Evolutionary conservation across 192 early-diverging fungal species (phyloP).

Genomic region (Entophlyctis helioformis): DNA sequence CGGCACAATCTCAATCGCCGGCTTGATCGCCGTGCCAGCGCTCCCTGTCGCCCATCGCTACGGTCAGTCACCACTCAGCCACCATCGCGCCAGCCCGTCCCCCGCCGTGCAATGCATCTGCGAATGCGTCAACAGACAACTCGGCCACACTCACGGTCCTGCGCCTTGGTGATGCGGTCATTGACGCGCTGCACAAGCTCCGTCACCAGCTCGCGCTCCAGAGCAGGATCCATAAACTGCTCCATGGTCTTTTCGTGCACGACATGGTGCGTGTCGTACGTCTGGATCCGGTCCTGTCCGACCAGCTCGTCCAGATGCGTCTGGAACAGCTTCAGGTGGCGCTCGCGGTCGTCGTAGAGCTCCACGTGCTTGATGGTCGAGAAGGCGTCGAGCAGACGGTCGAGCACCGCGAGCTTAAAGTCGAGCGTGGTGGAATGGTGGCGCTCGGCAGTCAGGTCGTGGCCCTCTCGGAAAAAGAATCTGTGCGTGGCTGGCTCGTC

Average conservation of each 20-base stretch:
- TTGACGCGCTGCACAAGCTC: slow-evolving; percentile 29
- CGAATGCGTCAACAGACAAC: too few species aligned
- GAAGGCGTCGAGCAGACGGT: slow-evolving; percentile 12
- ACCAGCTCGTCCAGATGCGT: background rate
- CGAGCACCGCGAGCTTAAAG: slow-evolving; percentile 31
- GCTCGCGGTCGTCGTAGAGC: slow-evolving; percentile 30
- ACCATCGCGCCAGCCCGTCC: too few species aligned
- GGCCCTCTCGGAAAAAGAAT: slow-evolving; percentile 26
- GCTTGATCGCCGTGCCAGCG: too few species aligned
- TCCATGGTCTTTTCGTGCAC: slow-evolving; percentile 9
- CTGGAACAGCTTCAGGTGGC: slow-evolving; percentile 28
- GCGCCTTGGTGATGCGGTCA: slow-evolving; percentile 18
- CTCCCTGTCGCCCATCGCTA: too few species aligned
- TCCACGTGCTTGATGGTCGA: slow-evolving; percentile 17
- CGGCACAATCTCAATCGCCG: too few species aligned
- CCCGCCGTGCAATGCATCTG: too few species aligned
- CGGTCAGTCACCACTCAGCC: too few species aligned
- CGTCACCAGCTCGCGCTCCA: slow-evolving; percentile 22
- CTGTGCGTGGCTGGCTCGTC: too few species aligned
- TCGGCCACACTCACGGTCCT: too few species aligned
- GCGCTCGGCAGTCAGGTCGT: slow-evolving; percentile 2
- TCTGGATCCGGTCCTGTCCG: background rate
- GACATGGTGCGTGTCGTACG: slow-evolving; percentile 12
- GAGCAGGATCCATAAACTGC: slow-evolving; percentile 13
- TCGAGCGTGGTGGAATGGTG: slow-evolving; percentile 28